Base-by-base conservation (phyloP, 139 green algal species). In the Mesotaenium endlicherianum region DNA sequence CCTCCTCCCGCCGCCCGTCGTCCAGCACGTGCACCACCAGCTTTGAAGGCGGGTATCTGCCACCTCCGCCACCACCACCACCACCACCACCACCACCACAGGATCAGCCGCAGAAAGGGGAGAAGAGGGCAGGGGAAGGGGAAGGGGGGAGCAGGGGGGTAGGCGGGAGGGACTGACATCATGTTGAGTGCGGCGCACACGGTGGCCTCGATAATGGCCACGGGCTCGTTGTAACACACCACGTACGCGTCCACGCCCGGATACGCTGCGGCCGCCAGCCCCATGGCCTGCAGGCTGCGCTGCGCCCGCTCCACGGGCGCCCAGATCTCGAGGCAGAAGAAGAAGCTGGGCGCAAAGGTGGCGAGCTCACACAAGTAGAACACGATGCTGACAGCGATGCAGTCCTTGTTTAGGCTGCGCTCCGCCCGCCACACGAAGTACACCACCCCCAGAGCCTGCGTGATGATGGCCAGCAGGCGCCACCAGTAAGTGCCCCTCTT, bases 311-410 rank as follows among this genome's bases (percentile, higher is more conserved):
- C 31, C 16, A 50, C 70, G 20, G 70, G 70, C 4, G 4, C 5
- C 70, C 70, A 78, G 44, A 78, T 50, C 79, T 85, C 79, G 30
- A 80, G 47, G 14, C 64, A 64, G 31, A 85, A 85, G 69, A 80
- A 8, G 67, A 85, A 85, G 20, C 30, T 68, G 14, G 79, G 79
- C 3, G 55, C 3, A 31, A 85, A 85, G 11, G 47, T 44, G 6
- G 41, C 67, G 3, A 85, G 67, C 67, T 85, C 79, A 26, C 5
- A 60, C 36, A 85, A 20, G 64, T 81, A 85, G 79, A 85, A 85
- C 43, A 68, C 3, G 17, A 72, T 31, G 41, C 79, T 85, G 8
- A 85, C 6, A 6, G 16, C 5, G 14, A 80, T 5, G 5, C 64
- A 67, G 3, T 80, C 41, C 6, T 11, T n/a, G 64, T 80, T 81